These are phyloP conservation scores for Cephalotrichum gorgonifer DNA, from an alignment of 2,329 filamentous ascomycete genomes.

Conservation along the genomic window DNA sequence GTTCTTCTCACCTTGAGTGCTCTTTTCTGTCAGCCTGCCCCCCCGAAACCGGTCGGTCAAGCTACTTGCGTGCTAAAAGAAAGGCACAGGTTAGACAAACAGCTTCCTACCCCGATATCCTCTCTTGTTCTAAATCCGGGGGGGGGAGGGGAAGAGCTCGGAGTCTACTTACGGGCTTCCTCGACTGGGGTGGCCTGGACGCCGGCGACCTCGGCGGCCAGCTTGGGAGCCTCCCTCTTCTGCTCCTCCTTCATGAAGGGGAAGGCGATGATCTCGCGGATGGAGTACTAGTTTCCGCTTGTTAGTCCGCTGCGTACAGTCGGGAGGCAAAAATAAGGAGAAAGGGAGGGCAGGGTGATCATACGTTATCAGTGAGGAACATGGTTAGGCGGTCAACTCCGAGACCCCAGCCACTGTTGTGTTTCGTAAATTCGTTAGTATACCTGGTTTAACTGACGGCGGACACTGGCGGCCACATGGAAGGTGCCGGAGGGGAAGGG, in stretches of 20 bases:
- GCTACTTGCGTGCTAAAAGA: not conserved
- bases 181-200: conserved; percentile 50
- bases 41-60: no score
- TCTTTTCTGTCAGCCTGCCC: no score
- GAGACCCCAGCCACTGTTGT: conserved; percentile 72
- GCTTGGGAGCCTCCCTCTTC: conserved; percentile 30
- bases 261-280: conserved; percentile 93
- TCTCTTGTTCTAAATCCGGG: no score
- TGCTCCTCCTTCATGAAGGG: conserved; percentile 91
- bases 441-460: no score
- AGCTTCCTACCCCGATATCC: no score
- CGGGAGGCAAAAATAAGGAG: not conserved
- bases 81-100: not conserved
- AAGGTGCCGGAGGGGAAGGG: no score
- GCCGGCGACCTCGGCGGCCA: conserved; percentile 51
- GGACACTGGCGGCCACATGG: no score
- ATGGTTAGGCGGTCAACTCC: conserved; percentile 90
- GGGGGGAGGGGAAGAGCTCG: no score
- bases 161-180: conserved; percentile 32
- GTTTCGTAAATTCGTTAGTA: not conserved
- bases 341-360: not conserved
- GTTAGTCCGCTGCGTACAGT: not conserved
- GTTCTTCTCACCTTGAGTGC: no score
- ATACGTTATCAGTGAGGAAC: conserved; percentile 84
- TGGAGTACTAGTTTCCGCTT: conserved; percentile 46